Base-by-base conservation (phyloP, 768 basidiomycete species). In the Hericium erinaceus region DNA sequence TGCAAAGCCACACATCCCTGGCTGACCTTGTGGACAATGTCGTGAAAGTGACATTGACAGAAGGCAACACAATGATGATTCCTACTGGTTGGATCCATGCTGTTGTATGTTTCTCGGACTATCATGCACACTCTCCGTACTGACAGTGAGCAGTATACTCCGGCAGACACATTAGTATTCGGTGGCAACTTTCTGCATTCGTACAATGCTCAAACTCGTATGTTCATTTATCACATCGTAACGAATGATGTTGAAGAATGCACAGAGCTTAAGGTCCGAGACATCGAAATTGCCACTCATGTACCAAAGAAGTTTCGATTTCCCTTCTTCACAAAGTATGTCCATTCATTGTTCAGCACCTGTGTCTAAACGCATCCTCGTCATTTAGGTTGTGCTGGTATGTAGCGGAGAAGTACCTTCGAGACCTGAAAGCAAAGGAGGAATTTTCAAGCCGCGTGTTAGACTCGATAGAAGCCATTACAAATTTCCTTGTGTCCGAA, bases 41-140 rank as follows among this genome's bases (percentile, higher is more conserved):
- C 8, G 81, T 83, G 67, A 94, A 89, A 68, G 85, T 95, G 10
- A 84, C 87, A 60, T 71, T 95, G 57, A 72, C 74, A 20, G 75
- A 79, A 24, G 92, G 91, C 8, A 91, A 92, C 63, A 94, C 91
- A 4, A 89, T 94, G 87, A 90, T 95, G 51, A 95, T 97, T 55
- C 93, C 95, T 1, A 86, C 92, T 1, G 95, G 95, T 0, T 99
- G 95, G 89, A 98, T 98, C 58, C 95, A 99, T 68, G 92, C 93
- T 11, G 95, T 99, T 41, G 94, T 95, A 68, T 69, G 88, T 74
- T 39, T 73, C 7, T 18, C 4, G 12, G 51, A 11, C 15, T 6
- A 1, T 22, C 6, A 18, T 3, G 20, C 38, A 16, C 13, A 11
- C 3, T 16, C 8, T 9, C 22, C 51, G 10, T 39, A 16, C 33